phyloP scores from a whole-genome alignment of 148 eudicot species.

The Rhododendron kiyosumense region DNA sequence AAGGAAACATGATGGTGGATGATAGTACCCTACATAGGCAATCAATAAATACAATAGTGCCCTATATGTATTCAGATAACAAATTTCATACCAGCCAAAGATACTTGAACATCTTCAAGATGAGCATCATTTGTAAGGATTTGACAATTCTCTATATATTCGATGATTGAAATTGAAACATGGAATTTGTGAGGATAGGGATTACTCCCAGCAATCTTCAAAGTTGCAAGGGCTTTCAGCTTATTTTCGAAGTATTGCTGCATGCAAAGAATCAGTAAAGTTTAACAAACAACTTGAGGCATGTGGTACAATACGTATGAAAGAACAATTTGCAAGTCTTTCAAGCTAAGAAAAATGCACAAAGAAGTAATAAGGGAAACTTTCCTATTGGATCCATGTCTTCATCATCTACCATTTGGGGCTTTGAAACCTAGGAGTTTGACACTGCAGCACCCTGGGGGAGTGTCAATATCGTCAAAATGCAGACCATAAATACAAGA shows the following conservation, averaged over 20 bases:
- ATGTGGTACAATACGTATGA: too few relatives aligned
- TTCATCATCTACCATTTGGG: slow-evolving; percentile 67
- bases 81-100: slow-evolving; percentile 55
- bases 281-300: neutral
- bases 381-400: slow-evolving; percentile 91
- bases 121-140: slow-evolving; percentile 55
- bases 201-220: slow-evolving; percentile 62
- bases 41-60: neutral
- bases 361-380: neutral
- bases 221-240: slow-evolving; percentile 55
- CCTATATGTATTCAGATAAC: too few relatives aligned
- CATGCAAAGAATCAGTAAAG: slow-evolving; percentile 1
- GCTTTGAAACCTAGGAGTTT: slow-evolving; percentile 46
- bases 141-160: slow-evolving; percentile 57
- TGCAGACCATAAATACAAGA: too few relatives aligned
- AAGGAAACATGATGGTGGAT: neutral
- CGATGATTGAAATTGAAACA: slow-evolving; percentile 43
- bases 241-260: slow-evolving; percentile 91
- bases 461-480: too few relatives aligned
- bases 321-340: too few relatives aligned
- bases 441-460: too few relatives aligned
- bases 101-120: slow-evolving; percentile 57
- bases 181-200: slow-evolving; percentile 90
- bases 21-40: neutral
- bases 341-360: neutral